Base-by-base conservation (phyloP, 176 grass and related monocot genomes). In the Avena insularis region DNA sequence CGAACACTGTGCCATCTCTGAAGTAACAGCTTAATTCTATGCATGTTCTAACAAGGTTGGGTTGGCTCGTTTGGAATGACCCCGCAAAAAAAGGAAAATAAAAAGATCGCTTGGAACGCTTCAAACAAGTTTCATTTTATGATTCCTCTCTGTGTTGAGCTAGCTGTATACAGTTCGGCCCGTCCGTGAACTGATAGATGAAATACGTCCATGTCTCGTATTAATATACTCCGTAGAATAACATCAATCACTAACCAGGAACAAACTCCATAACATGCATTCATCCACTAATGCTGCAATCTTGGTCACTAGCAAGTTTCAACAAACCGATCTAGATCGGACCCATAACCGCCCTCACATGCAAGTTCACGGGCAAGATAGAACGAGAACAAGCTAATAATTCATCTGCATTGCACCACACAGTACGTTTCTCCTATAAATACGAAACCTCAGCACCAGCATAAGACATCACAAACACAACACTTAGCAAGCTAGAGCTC, bases 231-330 rank as follows among this genome's bases (percentile, higher is more conserved):
- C 25, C 25, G 25, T 63, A 67, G 6, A 85, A 12, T 81, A 25
- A 38, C 20, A 58, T 81, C 27, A 85, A 80, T 64, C 77, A 84
- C 16, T 56, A 20, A 84, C 5, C 20, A 11, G 49, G 14, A 80
- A 84, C 75, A 89, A 79, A 46, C 20, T 1, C 3, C 6, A 43
- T 1, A 6, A 36, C 77, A 57, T 74, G 68, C 47, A 21, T 47
- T 25, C 25, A 23, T 49, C 69, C 17, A 50, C 5, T 66, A 66
- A 35, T 82, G 51, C 51, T 77, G 70, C 78, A 79, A 81, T 86
- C 83, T 86, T 69, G 83, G 31, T 78, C 19, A 14, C 43, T 78
- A 61, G 49, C 25, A 25, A 16, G 51, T 15, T 54, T 54, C 51
- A 54, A 54, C 54, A 17, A 29, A 31, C 9, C 33, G 5, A 70